A percentile compares a stretch with the other conserved stretches of the same genome.
Evolutionary conservation across 352 stramenopile species (phyloP).

Genomic region (Pythium insidiosum): DNA sequence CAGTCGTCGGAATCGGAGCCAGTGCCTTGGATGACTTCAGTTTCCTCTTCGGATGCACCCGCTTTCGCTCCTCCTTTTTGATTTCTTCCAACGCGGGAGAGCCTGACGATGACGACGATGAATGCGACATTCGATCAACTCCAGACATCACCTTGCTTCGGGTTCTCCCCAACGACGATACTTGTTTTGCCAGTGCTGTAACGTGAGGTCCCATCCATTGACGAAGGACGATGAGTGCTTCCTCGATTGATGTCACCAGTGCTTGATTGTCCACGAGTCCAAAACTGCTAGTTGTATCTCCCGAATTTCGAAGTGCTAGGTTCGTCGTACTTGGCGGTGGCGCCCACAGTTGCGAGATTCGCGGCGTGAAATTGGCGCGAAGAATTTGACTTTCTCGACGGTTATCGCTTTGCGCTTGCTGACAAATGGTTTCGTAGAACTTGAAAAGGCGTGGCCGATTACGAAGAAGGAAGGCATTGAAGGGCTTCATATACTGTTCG

Average conservation of each 20-base stretch:
- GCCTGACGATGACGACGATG: too few species aligned
- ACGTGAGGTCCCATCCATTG: slow-evolving; percentile 43
- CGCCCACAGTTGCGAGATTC: slow-evolving; percentile 57
- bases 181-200: slow-evolving; percentile 34
- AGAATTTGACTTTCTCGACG: slow-evolving; percentile 55
- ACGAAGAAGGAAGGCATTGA: slow-evolving; percentile 55
- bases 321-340: background rate
- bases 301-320: too few species aligned
- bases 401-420: slow-evolving; percentile 51
- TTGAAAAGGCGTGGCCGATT: slow-evolving; percentile 48
- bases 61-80: slow-evolving; percentile 22
- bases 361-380: slow-evolving; percentile 43
- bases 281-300: too few species aligned
- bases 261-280: slow-evolving; percentile 9
- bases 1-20: slow-evolving; percentile 9
- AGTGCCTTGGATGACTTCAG: slow-evolving; percentile 45
- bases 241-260: slow-evolving; percentile 16
- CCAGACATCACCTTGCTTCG: too few species aligned
- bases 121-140: too few species aligned
- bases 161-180: too few species aligned
- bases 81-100: too few species aligned
- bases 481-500: slow-evolving; percentile 74
- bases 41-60: slow-evolving; percentile 23
- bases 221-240: slow-evolving; percentile 35
- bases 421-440: slow-evolving; percentile 76